Base-by-base conservation (phyloP, 345 rosid genomes). In the Odontarrhena argentea region DNA sequence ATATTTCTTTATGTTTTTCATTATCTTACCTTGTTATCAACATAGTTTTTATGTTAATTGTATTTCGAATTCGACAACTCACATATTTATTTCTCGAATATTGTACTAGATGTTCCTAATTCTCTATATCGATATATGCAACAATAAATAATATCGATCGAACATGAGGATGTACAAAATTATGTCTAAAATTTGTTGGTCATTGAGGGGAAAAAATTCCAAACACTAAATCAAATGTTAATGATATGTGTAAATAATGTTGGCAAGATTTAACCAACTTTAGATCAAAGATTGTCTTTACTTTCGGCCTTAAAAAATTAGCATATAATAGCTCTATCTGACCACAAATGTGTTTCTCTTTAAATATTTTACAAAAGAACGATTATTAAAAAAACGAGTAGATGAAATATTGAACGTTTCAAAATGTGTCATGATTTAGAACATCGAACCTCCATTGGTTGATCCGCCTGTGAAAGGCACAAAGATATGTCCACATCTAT, bases 381-480 rank as follows among this genome's bases (percentile, higher is more conserved):
- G 32, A 35, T 24, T 52, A 52, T 60, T 18, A 18, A 2, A 15
- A 15, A 49, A 37, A 49, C 0, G 24, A 55, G 37, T 46, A 49
- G 48, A 58, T 72, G 22, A 18, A 49, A 50, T 51, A 73, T 51
- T 58, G 71, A 66, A 73, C 67, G 67, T 73, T 73, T 66, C 62
- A 73, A 73, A 58, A 52, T 36, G 65, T 51, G 65, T 51, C 55
- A 66, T 73, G 77, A 59, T 66, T 49, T 73, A 73, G 43, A 52
- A 44, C 44, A 66, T 25, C 28, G 67, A 13, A 46, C 44, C 50
- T 44, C 56, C 36, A 66, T 59, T 73, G 72, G 67, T 36, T 66
- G 63, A 73, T 73, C 72, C 72, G 50, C 62, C 40, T 73, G 51
- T 43, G 71, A 73, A 18, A 65, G 48, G 72, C 77, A 65, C 72